Percentiles rank a stretch among this genome's conserved stretches.
These are phyloP conservation scores for Auxenochlorella pyrenoidosa DNA, from an alignment of 139 green algal species.

Conservation along the genomic window DNA sequence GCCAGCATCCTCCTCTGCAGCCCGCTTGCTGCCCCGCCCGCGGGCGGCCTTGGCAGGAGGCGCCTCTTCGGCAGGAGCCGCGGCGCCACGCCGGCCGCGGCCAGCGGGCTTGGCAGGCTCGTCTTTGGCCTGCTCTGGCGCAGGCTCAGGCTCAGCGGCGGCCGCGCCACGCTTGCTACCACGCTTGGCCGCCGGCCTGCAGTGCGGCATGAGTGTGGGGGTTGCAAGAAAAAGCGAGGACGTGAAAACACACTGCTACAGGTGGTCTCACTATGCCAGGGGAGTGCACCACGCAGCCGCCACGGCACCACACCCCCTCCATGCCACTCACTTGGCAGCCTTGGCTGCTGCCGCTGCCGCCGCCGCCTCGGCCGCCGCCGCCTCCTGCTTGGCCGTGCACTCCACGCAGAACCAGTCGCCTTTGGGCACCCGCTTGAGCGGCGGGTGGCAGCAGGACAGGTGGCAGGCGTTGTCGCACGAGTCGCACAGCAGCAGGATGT, in stretches of 20 bases:
- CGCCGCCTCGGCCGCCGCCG: too few species aligned
- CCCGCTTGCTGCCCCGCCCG: neutral
- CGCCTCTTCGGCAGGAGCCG: neutral
- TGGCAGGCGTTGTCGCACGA: constrained; percentile 54
- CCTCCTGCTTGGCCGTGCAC: constrained; percentile 34
- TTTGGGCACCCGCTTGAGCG: constrained; percentile 45
- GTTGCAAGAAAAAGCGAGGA: neutral
- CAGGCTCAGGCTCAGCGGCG: neutral
- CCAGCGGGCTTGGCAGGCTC: constrained; percentile 17
- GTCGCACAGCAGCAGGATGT: constrained; percentile 55
- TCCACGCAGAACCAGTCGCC: constrained; percentile 55
- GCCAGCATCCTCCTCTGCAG: neutral
- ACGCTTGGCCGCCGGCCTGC: constrained; percentile 35
- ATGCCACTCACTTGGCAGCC: constrained; percentile 17
- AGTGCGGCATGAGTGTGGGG: neutral
- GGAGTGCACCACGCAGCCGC: neutral
- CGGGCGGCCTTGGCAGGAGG: neutral
- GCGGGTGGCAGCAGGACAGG: constrained; percentile 50
- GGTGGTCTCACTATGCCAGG: neutral
- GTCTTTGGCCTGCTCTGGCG: neutral
- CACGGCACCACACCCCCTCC: neutral
- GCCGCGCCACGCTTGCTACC: constrained; percentile 11
- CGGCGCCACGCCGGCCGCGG: neutral
- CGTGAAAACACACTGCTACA: too few species aligned
- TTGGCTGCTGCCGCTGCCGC: neutral